phyloP scores from a whole-genome alignment of 306 rosid genomes.

The Quercus agrifolia region DNA sequence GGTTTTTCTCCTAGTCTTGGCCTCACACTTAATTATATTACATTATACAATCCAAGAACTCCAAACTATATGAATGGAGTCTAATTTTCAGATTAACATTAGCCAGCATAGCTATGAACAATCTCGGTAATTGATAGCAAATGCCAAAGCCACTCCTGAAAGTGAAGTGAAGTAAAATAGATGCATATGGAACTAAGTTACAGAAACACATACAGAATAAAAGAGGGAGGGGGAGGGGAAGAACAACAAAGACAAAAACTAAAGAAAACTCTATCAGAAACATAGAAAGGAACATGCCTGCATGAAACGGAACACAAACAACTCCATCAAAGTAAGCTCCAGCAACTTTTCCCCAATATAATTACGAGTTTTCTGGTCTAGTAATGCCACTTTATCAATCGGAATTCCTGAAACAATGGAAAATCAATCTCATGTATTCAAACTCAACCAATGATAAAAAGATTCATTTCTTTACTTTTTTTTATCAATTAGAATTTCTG shows the following conservation, averaged over 20 bases:
- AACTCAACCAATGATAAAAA: slow-evolving; percentile 1
- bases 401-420: slow-evolving; percentile 72
- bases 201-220: not conserved
- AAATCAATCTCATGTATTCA: slow-evolving; percentile 21
- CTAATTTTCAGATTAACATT: not conserved
- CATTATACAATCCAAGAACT: not conserved
- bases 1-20: not conserved
- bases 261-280: not conserved
- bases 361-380: slow-evolving; percentile 85
- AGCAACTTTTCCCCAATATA: slow-evolving; percentile 78
- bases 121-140: slow-evolving; percentile 2
- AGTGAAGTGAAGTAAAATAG: not conserved
- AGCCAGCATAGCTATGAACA: not conserved
- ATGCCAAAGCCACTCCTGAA: not conserved
- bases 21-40: not conserved
- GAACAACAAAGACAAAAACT: not conserved
- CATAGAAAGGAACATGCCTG: slow-evolving; percentile 61
- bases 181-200: not conserved
- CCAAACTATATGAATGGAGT: not conserved
- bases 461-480: not conserved
- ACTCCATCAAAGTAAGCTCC: slow-evolving; percentile 81
- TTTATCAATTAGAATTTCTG: not conserved
- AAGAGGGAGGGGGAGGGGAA: no score
- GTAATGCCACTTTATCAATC: slow-evolving; percentile 79
- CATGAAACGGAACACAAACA: slow-evolving; percentile 79